phyloP scores from a whole-genome alignment of 1,139 yeast species.

The Debaryomyces fabryi region DNA sequence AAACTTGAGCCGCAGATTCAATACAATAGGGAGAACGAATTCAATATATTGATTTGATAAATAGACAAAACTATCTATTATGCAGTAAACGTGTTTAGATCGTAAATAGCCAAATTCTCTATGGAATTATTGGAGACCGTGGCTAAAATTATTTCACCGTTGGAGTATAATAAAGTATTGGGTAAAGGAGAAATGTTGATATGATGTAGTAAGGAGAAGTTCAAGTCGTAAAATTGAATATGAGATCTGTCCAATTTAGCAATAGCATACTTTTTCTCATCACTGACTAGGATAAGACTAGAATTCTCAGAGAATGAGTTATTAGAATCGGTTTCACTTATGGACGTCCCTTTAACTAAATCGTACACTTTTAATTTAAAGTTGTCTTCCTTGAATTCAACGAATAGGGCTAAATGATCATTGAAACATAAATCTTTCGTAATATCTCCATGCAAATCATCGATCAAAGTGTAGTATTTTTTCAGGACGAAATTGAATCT shows the following conservation, averaged over 20 bases:
- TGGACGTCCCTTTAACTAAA: background rate
- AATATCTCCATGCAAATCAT: background rate
- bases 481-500: constrained; percentile 19
- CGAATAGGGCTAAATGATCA: constrained; percentile 2
- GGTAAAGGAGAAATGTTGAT: constrained; percentile 3
- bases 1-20: constrained; percentile 6
- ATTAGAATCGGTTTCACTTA: background rate
- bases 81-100: constrained; percentile 4
- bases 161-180: background rate
- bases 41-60: background rate
- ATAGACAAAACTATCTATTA: constrained; percentile 3
- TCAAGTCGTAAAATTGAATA: constrained; percentile 3
- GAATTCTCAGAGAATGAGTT: background rate
- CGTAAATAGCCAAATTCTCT: constrained; percentile 6
- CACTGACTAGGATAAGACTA: background rate
- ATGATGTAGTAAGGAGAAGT: background rate
- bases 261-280: background rate
- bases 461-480: background rate
- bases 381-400: background rate
- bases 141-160: constrained; percentile 1
- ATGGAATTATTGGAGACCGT: background rate
- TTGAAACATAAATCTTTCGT: constrained; percentile 3
- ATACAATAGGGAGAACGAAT: background rate
- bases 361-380: background rate
- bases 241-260: constrained; percentile 2